Conservation (phyloP, 805 yeast species). For the Wickerhamomyces subpelliculosus region DNA sequence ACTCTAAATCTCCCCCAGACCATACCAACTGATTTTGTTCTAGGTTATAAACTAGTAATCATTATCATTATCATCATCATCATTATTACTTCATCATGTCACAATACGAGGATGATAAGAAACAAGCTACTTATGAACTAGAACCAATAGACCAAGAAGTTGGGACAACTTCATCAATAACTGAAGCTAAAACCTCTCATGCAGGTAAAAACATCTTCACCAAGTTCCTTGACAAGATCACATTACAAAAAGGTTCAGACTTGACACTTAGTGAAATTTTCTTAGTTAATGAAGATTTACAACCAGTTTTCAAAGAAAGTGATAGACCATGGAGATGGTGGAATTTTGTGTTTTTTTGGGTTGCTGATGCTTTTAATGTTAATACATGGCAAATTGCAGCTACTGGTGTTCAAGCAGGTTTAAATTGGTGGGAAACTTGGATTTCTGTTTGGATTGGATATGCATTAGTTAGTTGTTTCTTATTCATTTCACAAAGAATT, state of each 20-base stretch:
- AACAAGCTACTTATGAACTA: background rate
- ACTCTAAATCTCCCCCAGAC: too few relatives aligned
- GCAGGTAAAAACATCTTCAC: background rate
- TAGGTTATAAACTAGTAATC: too few relatives aligned
- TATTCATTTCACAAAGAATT: slow-evolving; percentile 64
- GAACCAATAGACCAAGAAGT: background rate
- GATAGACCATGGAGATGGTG: slow-evolving; percentile 85
- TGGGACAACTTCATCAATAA: background rate
- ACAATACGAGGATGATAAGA: background rate
- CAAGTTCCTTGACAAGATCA: slow-evolving; percentile 1
- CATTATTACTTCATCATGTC: too few relatives aligned
- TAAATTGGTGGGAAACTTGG: slow-evolving; percentile 92
- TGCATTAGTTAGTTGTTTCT: slow-evolving; percentile 58
- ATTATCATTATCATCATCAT: too few relatives aligned
- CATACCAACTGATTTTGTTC: too few relatives aligned
- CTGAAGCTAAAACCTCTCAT: background rate
- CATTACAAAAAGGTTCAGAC: slow-evolving; percentile 8
- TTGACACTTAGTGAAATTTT: slow-evolving; percentile 56
- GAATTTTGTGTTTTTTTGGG: slow-evolving; percentile 76
- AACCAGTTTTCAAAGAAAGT: slow-evolving; percentile 60
- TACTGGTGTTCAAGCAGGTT: slow-evolving; percentile 70
- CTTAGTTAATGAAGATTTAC: slow-evolving; percentile 66
- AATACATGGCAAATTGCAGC: slow-evolving; percentile 91
- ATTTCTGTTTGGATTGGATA: slow-evolving; percentile 85
- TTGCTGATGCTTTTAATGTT: slow-evolving; percentile 84